These are phyloP conservation scores for Calocera viscosa DNA, from an alignment of 768 basidiomycete genomes.

Conservation along the genomic window DNA sequence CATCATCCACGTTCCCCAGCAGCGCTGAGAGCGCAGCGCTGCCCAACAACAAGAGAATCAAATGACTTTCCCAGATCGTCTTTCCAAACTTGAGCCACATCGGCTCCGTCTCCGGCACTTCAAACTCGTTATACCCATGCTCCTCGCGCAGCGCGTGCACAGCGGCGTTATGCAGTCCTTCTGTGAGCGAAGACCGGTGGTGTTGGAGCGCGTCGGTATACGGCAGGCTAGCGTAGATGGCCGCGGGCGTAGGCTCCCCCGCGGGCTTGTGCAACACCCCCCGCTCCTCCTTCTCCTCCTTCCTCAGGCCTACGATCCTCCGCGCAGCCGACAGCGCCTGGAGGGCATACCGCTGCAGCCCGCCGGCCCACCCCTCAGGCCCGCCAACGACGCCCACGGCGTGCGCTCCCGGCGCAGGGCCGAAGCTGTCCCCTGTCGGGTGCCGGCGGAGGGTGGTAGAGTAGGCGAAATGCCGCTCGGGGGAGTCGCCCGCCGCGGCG, in stretches of 20 bases:
- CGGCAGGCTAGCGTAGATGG: conserved; percentile 54
- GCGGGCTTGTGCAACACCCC: conserved; percentile 11
- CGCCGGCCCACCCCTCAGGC: conserved; percentile 7
- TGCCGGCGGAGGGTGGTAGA: conserved; percentile 69
- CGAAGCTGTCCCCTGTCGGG: conserved; percentile 31
- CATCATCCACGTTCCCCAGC: conserved; percentile 94
- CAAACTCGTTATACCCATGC: conserved; percentile 90
- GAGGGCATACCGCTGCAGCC: neutral
- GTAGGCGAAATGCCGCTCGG: conserved; percentile 66
- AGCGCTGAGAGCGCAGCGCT: conserved; percentile 80
- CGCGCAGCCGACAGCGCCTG: conserved; percentile 19
- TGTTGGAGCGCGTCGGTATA: conserved; percentile 58
- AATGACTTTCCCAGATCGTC: conserved; percentile 88
- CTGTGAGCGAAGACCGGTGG: conserved; percentile 49
- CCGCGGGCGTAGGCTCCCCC: conserved; percentile 50
- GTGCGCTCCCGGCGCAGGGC: conserved; percentile 17
- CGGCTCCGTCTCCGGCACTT: conserved; percentile 70
- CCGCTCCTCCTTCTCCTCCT: conserved; percentile 35
- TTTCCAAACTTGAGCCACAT: conserved; percentile 78
- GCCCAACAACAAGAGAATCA: conserved; percentile 80
- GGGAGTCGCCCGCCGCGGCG: conserved; percentile 49
- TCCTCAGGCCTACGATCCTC: conserved; percentile 27
- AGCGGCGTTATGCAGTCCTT: conserved; percentile 51
- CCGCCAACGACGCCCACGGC: neutral
- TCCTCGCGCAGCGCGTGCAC: conserved; percentile 50